Evolutionary conservation across 1,284 basidiomycete species (phyloP), one percentile per base, ranked within the genome.

Genomic region (Puccinia horiana): DNA sequence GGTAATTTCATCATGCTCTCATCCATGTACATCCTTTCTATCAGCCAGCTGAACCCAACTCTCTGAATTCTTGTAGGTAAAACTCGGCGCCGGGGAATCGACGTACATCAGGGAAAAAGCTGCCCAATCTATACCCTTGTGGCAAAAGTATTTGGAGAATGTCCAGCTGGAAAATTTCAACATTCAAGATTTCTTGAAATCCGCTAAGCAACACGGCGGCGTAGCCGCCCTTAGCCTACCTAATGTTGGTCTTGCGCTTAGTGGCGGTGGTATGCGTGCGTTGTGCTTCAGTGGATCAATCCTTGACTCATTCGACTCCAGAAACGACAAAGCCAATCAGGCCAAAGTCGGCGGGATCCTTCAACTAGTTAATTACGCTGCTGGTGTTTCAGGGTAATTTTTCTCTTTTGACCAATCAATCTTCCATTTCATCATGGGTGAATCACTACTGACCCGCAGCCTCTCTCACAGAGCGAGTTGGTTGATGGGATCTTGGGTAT

Each of bases 331-430:
- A 73, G 78, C 52, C 29, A 58, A 56, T 63, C 35, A 81, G 63
- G 72, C 70, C 56, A 52, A 52, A 63, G 72, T 81, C 26, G 72
- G 70, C 56, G 79, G 79, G 16, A 61, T 75, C 42, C 40, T 81
- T 49, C 79, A 81, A 42, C 56, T 81, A 26, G 79, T 70, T 9
- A 81, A 82, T 52, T 75, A 75, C 63, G 80, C 80, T 37, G 52
- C 56, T 12, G 80, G 61, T 20, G 47, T 82, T 29, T 82, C 80
- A 32, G 80, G 80, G 80, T 82, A 65, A 35, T 32, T 44, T 35
- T 47, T 81, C 3, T 69, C 37, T 42, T 65, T 40, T 26, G 58
- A 40, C 1, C 12, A 9, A 65, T 35, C 32, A 20, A 14, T 20
- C 32, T 63, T 65, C 20, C 8, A 65, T 54, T 6, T n/a, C 52